Evolutionary conservation across 768 basidiomycete genomes (phyloP).

Genomic region (Chalciporus chontae): DNA sequence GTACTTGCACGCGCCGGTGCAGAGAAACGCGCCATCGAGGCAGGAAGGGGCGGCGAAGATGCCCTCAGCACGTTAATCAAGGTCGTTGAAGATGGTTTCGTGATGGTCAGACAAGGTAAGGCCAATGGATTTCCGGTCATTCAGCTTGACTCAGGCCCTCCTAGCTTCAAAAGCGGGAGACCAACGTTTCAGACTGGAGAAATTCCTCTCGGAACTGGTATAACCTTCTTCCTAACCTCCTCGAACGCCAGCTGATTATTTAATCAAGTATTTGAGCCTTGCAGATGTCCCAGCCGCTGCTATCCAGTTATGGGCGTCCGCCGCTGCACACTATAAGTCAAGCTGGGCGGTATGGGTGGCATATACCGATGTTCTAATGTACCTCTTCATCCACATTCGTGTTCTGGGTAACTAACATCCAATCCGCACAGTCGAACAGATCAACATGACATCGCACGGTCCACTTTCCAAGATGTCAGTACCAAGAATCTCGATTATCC

Average conservation of each 20-base stretch:
- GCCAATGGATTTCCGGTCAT: neutral
- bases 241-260: neutral
- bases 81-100: constrained; percentile 61
- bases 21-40: constrained; percentile 54
- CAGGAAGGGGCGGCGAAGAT: constrained; percentile 48
- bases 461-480: constrained; percentile 62
- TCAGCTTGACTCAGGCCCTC: neutral
- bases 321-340: constrained; percentile 63
- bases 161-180: constrained; percentile 69
- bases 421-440: constrained; percentile 43
- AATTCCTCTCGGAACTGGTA: constrained; percentile 74
- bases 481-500: constrained; percentile 89
- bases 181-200: constrained; percentile 75
- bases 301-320: constrained; percentile 59
- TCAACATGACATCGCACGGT: constrained; percentile 57
- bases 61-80: constrained; percentile 50
- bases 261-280: constrained; percentile 42
- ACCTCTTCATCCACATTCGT: constrained; percentile 20
- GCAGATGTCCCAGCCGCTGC: constrained; percentile 51
- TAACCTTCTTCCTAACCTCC: constrained; percentile 27
- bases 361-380: constrained; percentile 76
- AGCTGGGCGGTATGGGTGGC: constrained; percentile 74
- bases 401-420: neutral
- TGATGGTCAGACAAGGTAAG: constrained; percentile 55
- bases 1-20: constrained; percentile 63